Base-by-base conservation (phyloP, 306 rosid genomes). In the Sicyos edulis region DNA sequence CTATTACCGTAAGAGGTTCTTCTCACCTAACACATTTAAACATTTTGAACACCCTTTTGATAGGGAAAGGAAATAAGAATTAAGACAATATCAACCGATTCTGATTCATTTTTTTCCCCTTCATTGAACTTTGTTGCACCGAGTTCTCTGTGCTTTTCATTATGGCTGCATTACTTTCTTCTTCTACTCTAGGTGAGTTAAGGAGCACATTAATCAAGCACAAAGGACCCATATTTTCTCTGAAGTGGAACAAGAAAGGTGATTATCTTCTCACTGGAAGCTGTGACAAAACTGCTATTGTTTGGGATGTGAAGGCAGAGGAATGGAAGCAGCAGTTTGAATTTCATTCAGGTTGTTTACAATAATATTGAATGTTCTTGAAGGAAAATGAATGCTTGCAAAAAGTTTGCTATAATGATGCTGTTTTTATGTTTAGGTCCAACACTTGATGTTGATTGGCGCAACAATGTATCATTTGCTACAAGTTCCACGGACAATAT, bases 381-480 rank as follows among this genome's bases (percentile, higher is more conserved):
- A 49, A 22, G 20, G 37, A 68, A 66, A 64, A 49, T 32, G 37
- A 32, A 68, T 8, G 55, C 20, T 50, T 68, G 40, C 19, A 49
- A 21, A 49, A 68, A 22, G 21, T 49, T 50, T 24, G 14, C 45
- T 13, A 4, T 50, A 68, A 8, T 68, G 73, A 49, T 49, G 21
- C 71, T 67, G 21, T 68, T 49, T 24, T 15, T 47, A 45, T 81
- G 57, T 82, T 61, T 80, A 92, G 98, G 98, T 83, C 96, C 96
- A 63, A 86, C 89, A 14, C 98, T 92, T 77, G 96, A 92, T 86
- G 96, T 89, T 65, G 98, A 92, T 74, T 92, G 98, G 98, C 96
- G 98, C 78, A 86, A 85, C 81, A 89, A 92, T 83, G 79, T 80
- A 54, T 86, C 95, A n/a, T 89, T 92, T 79, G 98, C 98, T 9